Conservation (phyloP, 2,329 filamentous ascomycete genomes). For the Pezicula neosporulosa region DNA sequence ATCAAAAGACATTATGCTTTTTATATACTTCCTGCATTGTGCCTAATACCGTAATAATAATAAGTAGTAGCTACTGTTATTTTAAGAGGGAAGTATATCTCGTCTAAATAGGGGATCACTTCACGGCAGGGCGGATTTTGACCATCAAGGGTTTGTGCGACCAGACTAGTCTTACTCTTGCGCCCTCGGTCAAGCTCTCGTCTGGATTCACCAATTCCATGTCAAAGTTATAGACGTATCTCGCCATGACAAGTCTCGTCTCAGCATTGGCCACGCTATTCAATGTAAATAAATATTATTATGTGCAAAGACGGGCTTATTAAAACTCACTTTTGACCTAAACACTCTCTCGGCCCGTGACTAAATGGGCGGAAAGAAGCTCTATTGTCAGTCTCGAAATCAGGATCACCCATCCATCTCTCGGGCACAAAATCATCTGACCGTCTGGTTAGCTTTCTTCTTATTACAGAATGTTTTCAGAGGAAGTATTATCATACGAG, state of each 20-base stretch:
- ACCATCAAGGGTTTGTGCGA: constrained; percentile 4
- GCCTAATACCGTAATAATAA: too few species aligned
- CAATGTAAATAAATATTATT: background rate
- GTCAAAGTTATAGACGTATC: constrained; percentile 7
- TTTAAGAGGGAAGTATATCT: too few species aligned
- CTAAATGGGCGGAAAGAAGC: constrained; percentile 1
- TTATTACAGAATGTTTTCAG: background rate
- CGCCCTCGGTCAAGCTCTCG: background rate
- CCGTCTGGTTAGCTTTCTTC: background rate
- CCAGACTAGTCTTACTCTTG: constrained; percentile 4
- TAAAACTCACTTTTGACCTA: constrained; percentile 4
- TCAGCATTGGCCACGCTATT: constrained; percentile 5
- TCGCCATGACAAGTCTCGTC: constrained; percentile 7
- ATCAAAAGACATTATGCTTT: too few species aligned
- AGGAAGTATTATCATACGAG: background rate
- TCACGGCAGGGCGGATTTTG: background rate
- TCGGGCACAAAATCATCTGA: constrained; percentile 3
- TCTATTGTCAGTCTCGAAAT: constrained; percentile 1
- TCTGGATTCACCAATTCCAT: constrained; percentile 1
- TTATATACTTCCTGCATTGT: too few species aligned
- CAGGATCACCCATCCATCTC: constrained; percentile 29
- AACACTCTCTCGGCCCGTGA: constrained; percentile 2
- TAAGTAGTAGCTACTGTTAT: background rate
- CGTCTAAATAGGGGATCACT: background rate
- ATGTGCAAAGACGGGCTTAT: background rate